Evolutionary conservation across 805 yeast genomes (phyloP), one percentile per base, ranked within the genome.

Genomic region (Saitoella complicata): DNA sequence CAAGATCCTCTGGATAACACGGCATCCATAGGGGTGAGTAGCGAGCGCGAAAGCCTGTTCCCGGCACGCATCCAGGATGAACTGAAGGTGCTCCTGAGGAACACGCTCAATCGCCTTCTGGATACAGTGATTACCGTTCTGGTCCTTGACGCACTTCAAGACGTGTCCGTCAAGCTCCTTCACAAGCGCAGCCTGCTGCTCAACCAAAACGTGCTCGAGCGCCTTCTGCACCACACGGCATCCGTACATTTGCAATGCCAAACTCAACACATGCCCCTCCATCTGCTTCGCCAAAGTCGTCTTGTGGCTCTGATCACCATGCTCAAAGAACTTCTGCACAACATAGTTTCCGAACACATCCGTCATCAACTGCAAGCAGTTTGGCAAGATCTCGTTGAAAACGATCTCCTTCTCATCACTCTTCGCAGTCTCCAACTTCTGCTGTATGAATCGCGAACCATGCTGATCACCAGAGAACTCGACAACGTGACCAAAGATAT

Each of bases 331-430:
- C 61, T 88, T 87, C 62, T 91, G 99, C 46, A 91, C 83, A 31
- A 91, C 96, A 58, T 91, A 91, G 61, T 91, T 91, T 46, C 99
- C 99, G 63, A 91, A 91, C 6, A 91, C 98, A 66, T 91, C 98
- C 11, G 93, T 85, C 80, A 87, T 82, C 49, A 91, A 67, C 45
- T 80, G 86, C 45, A 78, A 68, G 4, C 87, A 72, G 49, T 76
- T 73, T 29, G 76, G 78, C 55, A 86, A 67, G 35, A 91, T 77
- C 62, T 87, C 96, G 50, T 78, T 78, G 65, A 88, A 87, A 12
- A 91, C 74, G 11, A 73, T 75, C 55, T 81, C 93, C 54, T 79
- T 81, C 55, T 84, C 88, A 21, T 73, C 78, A n/a, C 65, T 65
- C 6, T 70, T 51, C 0, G 93, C 78, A 6, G 60, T 61, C 9